phyloP scores from a whole-genome alignment of 345 rosid species.

The Noccaea caerulescens region DNA sequence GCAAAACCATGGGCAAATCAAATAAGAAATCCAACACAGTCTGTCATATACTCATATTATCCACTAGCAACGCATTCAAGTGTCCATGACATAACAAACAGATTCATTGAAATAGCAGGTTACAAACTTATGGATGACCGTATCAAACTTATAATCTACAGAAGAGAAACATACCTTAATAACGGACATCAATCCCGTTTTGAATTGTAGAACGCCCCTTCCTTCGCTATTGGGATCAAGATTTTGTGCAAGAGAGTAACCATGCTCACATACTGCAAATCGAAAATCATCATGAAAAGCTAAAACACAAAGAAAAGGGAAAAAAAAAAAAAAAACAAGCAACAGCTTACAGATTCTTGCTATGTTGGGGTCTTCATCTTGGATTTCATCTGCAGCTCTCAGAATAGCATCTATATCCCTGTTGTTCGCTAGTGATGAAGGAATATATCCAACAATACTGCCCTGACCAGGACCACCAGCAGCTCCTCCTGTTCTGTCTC shows the following conservation, averaged over 20 bases:
- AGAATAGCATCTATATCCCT: conserved; percentile 87
- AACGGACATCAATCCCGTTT: conserved; percentile 95
- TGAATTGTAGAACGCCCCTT: conserved; percentile 96
- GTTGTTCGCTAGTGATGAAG: conserved; percentile 83
- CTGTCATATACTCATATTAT: background rate
- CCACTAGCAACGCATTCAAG: conserved; percentile 12
- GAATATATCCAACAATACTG: conserved; percentile 80
- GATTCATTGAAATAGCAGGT: background rate
- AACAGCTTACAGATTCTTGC: conserved; percentile 76
- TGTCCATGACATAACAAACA: conserved; percentile 17
- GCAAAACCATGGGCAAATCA: conserved; percentile 9
- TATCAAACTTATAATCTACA: conserved; percentile 8
- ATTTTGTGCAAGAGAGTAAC: conserved; percentile 89
- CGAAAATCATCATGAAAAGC: conserved; percentile 15
- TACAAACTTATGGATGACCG: background rate
- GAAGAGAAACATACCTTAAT: conserved; percentile 64
- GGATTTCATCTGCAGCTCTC: conserved; percentile 96
- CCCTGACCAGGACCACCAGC: conserved; percentile 55
- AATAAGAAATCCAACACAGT: background rate
- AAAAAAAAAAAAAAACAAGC: background rate
- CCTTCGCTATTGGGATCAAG: conserved; percentile 98
- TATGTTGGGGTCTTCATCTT: conserved; percentile 84
- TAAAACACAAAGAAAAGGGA: background rate
- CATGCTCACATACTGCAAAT: conserved; percentile 93
- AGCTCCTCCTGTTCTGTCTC: conserved; percentile 67